Evolutionary conservation across 1,284 basidiomycete species (phyloP).

Genomic region (Fomitopsis schrenkii): DNA sequence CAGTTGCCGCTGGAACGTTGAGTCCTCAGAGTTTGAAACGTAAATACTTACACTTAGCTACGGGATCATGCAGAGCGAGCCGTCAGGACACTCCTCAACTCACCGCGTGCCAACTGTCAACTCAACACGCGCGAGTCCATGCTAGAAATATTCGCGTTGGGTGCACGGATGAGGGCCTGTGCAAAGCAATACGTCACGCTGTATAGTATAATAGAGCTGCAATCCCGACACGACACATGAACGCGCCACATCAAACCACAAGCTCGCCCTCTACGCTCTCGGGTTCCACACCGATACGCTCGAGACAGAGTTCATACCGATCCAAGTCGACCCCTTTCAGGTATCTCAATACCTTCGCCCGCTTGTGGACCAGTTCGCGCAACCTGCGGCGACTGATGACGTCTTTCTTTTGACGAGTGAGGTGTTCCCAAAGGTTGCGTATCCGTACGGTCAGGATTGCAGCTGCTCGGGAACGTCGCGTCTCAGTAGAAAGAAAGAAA

Average conservation of each 20-base stretch:
- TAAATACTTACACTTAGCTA: too few relatives aligned
- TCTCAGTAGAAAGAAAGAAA: conserved; percentile 1
- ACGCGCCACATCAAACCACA: conserved; percentile 39
- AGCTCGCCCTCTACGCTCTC: conserved; percentile 89
- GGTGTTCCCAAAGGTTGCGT: conserved; percentile 76
- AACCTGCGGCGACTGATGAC: conserved; percentile 75
- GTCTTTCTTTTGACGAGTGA: conserved; percentile 70
- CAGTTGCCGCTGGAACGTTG: too few relatives aligned
- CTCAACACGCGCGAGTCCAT: too few relatives aligned
- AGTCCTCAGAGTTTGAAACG: too few relatives aligned
- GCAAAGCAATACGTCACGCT: neutral
- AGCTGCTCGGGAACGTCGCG: conserved; percentile 40
- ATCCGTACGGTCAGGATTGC: conserved; percentile 87
- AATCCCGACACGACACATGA: neutral
- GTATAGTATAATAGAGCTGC: neutral
- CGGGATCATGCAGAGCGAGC: too few relatives aligned
- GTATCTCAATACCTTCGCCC: conserved; percentile 84
- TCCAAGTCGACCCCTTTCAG: conserved; percentile 62
- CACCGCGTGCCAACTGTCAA: too few relatives aligned
- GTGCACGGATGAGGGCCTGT: too few relatives aligned
- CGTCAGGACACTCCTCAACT: too few relatives aligned
- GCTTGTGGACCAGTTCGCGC: conserved; percentile 73
- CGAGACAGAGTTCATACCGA: conserved; percentile 73
- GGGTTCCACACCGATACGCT: conserved; percentile 74
- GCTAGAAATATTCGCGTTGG: too few relatives aligned